A percentile compares a stretch with the other conserved stretches of the same genome.
These are phyloP conservation scores for Fragaria ananassa DNA, from an alignment of 306 rosid genomes.

Conservation along the genomic window DNA sequence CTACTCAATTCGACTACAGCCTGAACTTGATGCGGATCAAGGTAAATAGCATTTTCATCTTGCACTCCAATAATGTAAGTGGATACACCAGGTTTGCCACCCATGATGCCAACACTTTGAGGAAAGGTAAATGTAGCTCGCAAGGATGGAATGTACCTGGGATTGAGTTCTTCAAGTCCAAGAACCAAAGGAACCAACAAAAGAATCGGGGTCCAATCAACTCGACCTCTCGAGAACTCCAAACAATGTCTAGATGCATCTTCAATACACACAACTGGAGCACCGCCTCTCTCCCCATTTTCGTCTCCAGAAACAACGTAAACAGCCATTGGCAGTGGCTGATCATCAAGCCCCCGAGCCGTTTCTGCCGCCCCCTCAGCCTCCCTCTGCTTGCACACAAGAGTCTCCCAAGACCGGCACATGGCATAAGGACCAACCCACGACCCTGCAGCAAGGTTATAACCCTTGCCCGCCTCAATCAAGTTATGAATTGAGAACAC, in stretches of 20 bases:
- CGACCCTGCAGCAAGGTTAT: constrained; percentile 87
- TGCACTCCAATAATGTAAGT: constrained; percentile 90
- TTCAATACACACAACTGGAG: constrained; percentile 86
- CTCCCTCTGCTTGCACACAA: constrained; percentile 51
- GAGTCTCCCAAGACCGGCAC: constrained; percentile 95
- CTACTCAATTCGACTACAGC: constrained; percentile 56
- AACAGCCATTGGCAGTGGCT: constrained; percentile 81
- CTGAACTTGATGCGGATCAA: constrained; percentile 93
- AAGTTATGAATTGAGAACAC: constrained; percentile 85
- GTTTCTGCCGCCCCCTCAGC: background rate
- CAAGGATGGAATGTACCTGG: constrained; percentile 86
- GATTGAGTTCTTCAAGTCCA: constrained; percentile 93
- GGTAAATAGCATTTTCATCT: constrained; percentile 83
- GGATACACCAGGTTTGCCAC: constrained; percentile 90
- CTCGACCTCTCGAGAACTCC: constrained; percentile 53
- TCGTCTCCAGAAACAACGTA: constrained; percentile 97
- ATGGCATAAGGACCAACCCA: constrained; percentile 99
- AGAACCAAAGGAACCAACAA: constrained; percentile 96
- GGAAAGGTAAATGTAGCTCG: constrained; percentile 80
- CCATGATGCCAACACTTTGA: constrained; percentile 95
- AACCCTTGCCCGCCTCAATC: constrained; percentile 80
- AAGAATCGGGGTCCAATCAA: constrained; percentile 83
- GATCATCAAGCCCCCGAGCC: constrained; percentile 39
- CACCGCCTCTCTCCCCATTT: constrained; percentile 99
- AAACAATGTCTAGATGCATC: constrained; percentile 73